These are phyloP conservation scores for Cystobasidium slooffiae DNA, from an alignment of 1,284 basidiomycete genomes.

Conservation along the genomic window DNA sequence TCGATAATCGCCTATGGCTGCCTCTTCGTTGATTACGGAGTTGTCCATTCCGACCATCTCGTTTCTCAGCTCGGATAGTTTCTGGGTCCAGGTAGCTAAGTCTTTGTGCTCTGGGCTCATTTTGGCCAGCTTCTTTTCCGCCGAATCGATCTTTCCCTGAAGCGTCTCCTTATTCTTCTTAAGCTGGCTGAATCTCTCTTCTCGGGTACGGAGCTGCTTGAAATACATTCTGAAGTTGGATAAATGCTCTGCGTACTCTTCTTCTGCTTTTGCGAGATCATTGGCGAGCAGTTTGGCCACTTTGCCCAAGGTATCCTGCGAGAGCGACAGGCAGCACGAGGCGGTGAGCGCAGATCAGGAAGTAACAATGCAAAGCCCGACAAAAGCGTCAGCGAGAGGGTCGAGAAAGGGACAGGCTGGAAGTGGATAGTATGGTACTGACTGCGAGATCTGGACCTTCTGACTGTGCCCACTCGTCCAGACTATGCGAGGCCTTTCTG, in stretches of 20 bases:
- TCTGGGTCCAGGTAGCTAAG: slow-evolving; percentile 46
- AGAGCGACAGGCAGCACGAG: background rate
- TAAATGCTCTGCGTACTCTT: slow-evolving; percentile 52
- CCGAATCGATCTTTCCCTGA: slow-evolving; percentile 50
- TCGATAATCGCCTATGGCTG: slow-evolving; percentile 48
- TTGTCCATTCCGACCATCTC: slow-evolving; percentile 54
- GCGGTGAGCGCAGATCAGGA: slow-evolving; percentile 1
- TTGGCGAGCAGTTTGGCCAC: slow-evolving; percentile 50
- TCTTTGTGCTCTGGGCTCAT: slow-evolving; percentile 56
- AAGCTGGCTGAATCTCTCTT: slow-evolving; percentile 51
- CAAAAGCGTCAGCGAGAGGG: background rate
- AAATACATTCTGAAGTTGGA: slow-evolving; percentile 51
- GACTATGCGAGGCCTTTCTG: slow-evolving; percentile 48
- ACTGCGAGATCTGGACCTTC: slow-evolving; percentile 54
- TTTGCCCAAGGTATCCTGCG: slow-evolving; percentile 52
- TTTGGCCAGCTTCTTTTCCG: slow-evolving; percentile 53
- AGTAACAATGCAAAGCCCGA: background rate
- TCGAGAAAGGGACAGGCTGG: no score
- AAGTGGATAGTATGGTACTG: slow-evolving; percentile 3
- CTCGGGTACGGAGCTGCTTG: slow-evolving; percentile 52
- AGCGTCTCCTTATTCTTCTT: slow-evolving; percentile 52
- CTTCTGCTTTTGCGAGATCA: slow-evolving; percentile 51
- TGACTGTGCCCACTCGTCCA: slow-evolving; percentile 52
- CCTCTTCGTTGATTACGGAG: slow-evolving; percentile 53
- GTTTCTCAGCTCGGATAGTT: slow-evolving; percentile 51